Conservation (phyloP, 2,329 filamentous ascomycete genomes). For the Xylaria sp. region DNA sequence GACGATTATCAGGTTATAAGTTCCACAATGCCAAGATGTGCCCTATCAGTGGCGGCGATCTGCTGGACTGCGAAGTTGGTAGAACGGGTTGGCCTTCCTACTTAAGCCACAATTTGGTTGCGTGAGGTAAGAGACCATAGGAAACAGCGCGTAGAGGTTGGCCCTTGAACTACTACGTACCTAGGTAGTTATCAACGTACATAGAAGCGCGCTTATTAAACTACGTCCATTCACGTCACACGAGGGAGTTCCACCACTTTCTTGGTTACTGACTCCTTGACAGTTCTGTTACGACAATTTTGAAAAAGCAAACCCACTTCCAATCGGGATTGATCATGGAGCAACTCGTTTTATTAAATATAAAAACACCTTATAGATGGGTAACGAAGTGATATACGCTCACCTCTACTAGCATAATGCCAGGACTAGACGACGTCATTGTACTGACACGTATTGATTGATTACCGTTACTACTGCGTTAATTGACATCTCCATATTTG, state of each 20-base stretch:
- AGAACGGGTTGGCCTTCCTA: not conserved
- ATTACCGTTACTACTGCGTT: not conserved
- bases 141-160: not conserved
- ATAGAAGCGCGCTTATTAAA: not conserved
- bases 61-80: not conserved
- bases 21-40: constrained; percentile 11
- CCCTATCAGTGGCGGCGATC: not conserved
- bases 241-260: not conserved
- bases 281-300: not conserved
- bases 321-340: not conserved
- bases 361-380: not conserved
- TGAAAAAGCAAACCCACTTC: constrained; percentile 6
- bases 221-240: not conserved
- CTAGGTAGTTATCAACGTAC: not conserved
- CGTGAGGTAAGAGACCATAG: not conserved
- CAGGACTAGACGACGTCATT: not conserved
- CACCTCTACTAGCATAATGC: not conserved
- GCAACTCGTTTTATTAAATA: not conserved
- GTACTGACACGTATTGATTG: no score
- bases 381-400: constrained; percentile 1
- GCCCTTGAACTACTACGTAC: not conserved
- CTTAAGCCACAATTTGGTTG: not conserved
- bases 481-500: not conserved
- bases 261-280: not conserved
- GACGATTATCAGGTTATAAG: constrained; percentile 17